Evolutionary conservation across 2,329 filamentous ascomycete species (phyloP).

Genomic region (Xylaria sp.): DNA sequence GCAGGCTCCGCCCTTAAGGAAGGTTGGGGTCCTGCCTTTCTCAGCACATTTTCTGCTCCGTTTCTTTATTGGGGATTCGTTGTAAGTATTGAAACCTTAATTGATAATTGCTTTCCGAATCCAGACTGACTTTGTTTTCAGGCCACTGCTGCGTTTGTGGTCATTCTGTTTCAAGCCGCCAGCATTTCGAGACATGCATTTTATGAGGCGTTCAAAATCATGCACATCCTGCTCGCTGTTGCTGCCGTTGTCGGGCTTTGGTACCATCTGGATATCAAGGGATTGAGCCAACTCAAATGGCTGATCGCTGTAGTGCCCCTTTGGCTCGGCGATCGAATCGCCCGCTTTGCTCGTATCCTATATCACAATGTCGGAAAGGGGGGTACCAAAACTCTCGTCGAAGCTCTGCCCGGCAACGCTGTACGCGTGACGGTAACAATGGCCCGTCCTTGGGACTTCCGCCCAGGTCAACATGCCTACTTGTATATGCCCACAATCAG

Average conservation of each 20-base stretch:
- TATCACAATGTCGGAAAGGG: conserved; percentile 75
- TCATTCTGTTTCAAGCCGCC: conserved; percentile 74
- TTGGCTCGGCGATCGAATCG: conserved; percentile 73
- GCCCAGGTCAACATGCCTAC: conserved; percentile 81
- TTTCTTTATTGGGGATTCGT: conserved; percentile 73
- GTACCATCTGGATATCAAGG: conserved; percentile 70
- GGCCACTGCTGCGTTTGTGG: conserved; percentile 69
- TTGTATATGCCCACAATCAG: conserved; percentile 80
- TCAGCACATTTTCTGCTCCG: conserved; percentile 50
- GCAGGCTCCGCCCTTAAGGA: conserved; percentile 53
- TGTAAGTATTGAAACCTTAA: conserved; percentile 57
- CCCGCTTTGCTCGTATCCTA: conserved; percentile 68
- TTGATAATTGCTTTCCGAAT: conserved; percentile 8
- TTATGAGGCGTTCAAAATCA: conserved; percentile 80
- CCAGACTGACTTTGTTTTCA: conserved; percentile 46
- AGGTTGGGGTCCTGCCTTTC: conserved; percentile 62
- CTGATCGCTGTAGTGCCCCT: conserved; percentile 71
- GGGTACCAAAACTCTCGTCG: conserved; percentile 75
- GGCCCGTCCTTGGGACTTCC: conserved; percentile 80
- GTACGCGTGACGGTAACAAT: conserved; percentile 78
- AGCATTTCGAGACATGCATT: conserved; percentile 80
- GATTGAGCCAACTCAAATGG: conserved; percentile 67
- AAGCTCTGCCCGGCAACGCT: conserved; percentile 81
- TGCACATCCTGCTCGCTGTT: conserved; percentile 74
- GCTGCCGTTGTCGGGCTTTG: conserved; percentile 72